A percentile compares a stretch with the other conserved stretches of the same genome.
Evolutionary conservation across 768 basidiomycete species (phyloP).

Genomic region (Leucocoprinus sp.): DNA sequence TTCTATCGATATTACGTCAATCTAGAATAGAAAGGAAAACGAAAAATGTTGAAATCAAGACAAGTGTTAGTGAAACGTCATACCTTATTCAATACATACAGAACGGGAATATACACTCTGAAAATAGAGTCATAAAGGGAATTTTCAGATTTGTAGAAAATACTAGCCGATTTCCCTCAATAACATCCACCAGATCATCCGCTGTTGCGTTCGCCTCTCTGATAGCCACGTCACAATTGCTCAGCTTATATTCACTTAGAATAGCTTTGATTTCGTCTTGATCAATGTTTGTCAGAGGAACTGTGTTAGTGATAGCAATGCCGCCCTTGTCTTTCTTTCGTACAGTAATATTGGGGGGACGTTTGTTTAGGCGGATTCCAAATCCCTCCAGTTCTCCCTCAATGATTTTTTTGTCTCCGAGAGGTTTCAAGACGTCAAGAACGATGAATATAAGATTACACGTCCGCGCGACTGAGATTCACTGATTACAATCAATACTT

Average conservation of each 20-base stretch:
- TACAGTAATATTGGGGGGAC: conserved; percentile 79
- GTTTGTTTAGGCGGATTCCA: conserved; percentile 93
- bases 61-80: not conserved
- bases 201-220: conserved; percentile 87
- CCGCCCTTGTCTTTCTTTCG: conserved; percentile 88
- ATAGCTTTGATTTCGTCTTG: conserved; percentile 95
- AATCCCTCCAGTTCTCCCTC: conserved; percentile 96
- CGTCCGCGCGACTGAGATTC: conserved; percentile 77
- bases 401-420: conserved; percentile 88
- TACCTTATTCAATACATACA: conserved; percentile 89
- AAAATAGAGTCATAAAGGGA: not conserved
- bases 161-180: conserved; percentile 84
- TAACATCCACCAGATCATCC: conserved; percentile 94
- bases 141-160: not conserved
- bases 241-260: conserved; percentile 85
- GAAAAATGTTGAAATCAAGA: not conserved
- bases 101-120: conserved; percentile 87
- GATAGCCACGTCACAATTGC: conserved; percentile 86
- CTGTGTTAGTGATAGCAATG: conserved; percentile 92
- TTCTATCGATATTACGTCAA: conserved; percentile 97
- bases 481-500: conserved; percentile 7
- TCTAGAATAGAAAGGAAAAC: conserved; percentile 32
- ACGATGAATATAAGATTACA: conserved; percentile 99
- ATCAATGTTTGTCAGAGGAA: conserved; percentile 92
- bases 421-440: conserved; percentile 95